Conservation (phyloP, 2,329 filamentous ascomycete genomes). For the Fusarium anthophilum region DNA sequence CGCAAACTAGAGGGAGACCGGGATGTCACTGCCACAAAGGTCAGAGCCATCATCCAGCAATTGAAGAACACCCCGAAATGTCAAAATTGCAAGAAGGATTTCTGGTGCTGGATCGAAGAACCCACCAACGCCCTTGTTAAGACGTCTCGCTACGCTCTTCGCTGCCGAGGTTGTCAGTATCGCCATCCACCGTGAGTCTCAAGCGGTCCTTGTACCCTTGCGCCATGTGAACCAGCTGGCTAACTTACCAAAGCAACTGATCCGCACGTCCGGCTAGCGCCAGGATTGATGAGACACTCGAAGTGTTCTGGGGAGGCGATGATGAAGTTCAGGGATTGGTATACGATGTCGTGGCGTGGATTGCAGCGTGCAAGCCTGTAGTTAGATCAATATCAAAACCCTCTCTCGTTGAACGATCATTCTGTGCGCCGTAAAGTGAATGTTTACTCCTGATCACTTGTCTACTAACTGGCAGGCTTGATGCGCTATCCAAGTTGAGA, state of each 20-base stretch:
- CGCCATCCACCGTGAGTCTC: no score
- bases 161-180: no score
- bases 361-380: no score
- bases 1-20: rapidly evolving
- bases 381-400: rapidly evolving
- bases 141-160: no score
- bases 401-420: rapidly evolving
- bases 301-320: rapidly evolving
- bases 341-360: rapidly evolving
- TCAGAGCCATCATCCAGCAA: background rate
- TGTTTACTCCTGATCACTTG: rapidly evolving
- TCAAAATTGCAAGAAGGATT: background rate
- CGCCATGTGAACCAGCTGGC: no score
- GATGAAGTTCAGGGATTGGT: rapidly evolving
- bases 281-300: rapidly evolving
- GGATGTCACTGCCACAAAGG: rapidly evolving
- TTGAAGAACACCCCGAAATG: background rate
- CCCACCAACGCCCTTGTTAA: no score
- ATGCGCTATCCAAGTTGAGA: background rate
- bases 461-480: rapidly evolving
- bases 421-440: background rate
- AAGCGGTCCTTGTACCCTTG: no score
- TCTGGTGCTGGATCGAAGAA: background rate
- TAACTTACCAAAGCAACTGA: no score
- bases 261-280: no score